Base-by-base conservation (phyloP, 768 basidiomycete genomes). In the Amanita thiersii region DNA sequence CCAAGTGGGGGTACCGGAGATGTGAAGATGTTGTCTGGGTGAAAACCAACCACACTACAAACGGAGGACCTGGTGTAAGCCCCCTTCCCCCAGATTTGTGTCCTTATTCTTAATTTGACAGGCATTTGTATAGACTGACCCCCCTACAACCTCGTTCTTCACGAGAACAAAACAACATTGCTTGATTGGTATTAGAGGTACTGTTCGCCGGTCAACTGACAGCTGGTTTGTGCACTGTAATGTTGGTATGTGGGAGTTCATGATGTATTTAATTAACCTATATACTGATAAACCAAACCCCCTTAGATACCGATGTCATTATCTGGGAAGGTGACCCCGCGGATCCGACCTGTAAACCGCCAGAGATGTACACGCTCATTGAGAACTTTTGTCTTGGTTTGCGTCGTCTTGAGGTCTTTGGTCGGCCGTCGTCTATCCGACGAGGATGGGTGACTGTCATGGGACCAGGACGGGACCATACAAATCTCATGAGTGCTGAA, bases 1-100 rank as follows among this genome's bases (percentile, higher is more conserved):
- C 82, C 1, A 85, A 79, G 59, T 99, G 94, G 93, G 96, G 94
- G 3, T 94, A 91, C 56, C 68, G 91, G 31, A 64, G 96, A 38
- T 96, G 91, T 53, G 96, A 99, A 54, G 96, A 99, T 56, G 87
- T 99, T n/a, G 88, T 96, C 3, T 98, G 92, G 93, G 84, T 96
- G 43, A 91, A 90, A 65, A 93, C 90, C 34, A 99, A 97, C 57
- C 73, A 72, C 45, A 69, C 62, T 15, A 71, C 65, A 17, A 85
- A 86, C 56, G 68, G 68, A 11, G 86, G 86, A 1, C 82, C 89
- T 40, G 86, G 85, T 43, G 84, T 86, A 56, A 52, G 79, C 66
- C 11, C 31, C 37, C 35, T 36, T 30, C 17, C 15, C 15, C 19
- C n/a, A 19, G 31, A 29, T 44, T 37, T 32, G 26, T 39, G 37